phyloP scores from a whole-genome alignment of 306 rosid genomes.

The Cyamopsis tetragonoloba region DNA sequence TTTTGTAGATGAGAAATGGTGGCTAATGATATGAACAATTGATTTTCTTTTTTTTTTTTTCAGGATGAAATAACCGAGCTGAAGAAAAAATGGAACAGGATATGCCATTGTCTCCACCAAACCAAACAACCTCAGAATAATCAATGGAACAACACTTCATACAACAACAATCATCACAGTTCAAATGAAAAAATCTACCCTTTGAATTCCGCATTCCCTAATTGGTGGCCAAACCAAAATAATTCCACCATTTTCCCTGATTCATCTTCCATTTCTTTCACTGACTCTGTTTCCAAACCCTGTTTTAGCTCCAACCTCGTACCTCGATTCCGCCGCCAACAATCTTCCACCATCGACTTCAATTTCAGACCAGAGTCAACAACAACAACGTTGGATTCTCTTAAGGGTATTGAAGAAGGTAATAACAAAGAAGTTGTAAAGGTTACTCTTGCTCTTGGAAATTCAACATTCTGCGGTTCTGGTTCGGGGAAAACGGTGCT shows the following conservation, averaged over 20 bases:
- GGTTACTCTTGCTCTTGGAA: conserved; percentile 81
- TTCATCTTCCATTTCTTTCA: conserved; percentile 42
- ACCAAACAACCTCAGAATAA: conserved; percentile 46
- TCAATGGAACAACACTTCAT: conserved; percentile 32
- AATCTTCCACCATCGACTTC: conserved; percentile 84
- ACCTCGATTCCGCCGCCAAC: conserved; percentile 62
- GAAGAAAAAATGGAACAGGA: conserved; percentile 72
- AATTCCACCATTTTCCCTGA: conserved; percentile 60
- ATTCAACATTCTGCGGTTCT: conserved; percentile 53
- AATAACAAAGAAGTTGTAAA: conserved; percentile 53
- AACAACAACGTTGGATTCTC: conserved; percentile 45
- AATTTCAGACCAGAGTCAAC: conserved; percentile 42
- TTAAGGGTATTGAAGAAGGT: conserved; percentile 49
- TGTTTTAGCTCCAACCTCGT: conserved; percentile 39
- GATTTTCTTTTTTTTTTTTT: not conserved
- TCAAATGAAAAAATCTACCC: conserved; percentile 47
- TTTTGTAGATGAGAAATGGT: not conserved
- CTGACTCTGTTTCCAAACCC: conserved; percentile 38
- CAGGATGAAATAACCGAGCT: conserved; percentile 60
- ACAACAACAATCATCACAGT: conserved; percentile 31
- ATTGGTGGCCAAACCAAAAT: conserved; percentile 56
- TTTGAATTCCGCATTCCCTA: conserved; percentile 48
- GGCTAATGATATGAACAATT: conserved; percentile 19
- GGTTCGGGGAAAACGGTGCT: conserved; percentile 39
- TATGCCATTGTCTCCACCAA: conserved; percentile 65